Evolutionary conservation across 768 basidiomycete species (phyloP).

Genomic region (Rhizopogon roseolus): DNA sequence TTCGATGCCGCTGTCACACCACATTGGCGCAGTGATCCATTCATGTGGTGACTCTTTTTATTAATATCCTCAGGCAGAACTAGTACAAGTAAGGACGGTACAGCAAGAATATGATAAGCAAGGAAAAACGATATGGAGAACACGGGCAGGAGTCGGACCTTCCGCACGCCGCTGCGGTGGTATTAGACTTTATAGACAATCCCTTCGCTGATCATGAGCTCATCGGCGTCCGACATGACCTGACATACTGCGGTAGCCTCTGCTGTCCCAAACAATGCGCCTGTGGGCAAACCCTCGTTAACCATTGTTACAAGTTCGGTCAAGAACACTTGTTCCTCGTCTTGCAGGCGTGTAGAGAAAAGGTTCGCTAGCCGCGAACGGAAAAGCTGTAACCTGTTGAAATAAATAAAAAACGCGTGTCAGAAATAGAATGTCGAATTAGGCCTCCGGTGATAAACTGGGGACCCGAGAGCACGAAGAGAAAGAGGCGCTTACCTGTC

Average conservation of each 20-base stretch:
- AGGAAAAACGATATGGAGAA: neutral
- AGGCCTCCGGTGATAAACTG: neutral
- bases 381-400: constrained; percentile 71
- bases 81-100: constrained; percentile 4
- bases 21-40: neutral
- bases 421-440: neutral
- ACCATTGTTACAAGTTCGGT: constrained; percentile 64
- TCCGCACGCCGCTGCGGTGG: neutral
- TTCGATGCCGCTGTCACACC: neutral
- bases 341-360: constrained; percentile 62
- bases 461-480: constrained; percentile 1
- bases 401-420: constrained; percentile 1
- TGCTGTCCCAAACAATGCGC: constrained; percentile 68
- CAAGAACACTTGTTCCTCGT: constrained; percentile 74
- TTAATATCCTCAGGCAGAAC: neutral
- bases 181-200: constrained; percentile 78
- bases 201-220: constrained; percentile 86
- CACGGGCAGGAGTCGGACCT: neutral
- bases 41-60: neutral
- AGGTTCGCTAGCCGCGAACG: constrained; percentile 69
- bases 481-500: constrained; percentile 49
- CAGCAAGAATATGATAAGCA: constrained; percentile 2
- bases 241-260: constrained; percentile 75
- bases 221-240: constrained; percentile 64
- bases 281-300: constrained; percentile 70